These are phyloP conservation scores for Eimeria tenella DNA, from an alignment of 169 alveolate species.

Conservation along the genomic window DNA sequence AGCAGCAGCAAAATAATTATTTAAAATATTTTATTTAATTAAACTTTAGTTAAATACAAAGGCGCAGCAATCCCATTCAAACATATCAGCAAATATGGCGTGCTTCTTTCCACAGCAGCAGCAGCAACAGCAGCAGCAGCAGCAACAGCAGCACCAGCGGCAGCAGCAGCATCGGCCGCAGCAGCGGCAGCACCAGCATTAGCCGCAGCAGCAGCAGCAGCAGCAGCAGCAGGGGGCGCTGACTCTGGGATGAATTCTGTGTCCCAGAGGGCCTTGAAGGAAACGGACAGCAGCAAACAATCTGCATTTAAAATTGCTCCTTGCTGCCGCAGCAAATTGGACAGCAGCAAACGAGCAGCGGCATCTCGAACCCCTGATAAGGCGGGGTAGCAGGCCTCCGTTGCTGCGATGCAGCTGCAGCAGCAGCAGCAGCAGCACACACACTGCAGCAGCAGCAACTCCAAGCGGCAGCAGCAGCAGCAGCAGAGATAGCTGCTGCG, in stretches of 20 bases:
- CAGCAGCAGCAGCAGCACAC: neutral
- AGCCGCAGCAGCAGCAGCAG: neutral
- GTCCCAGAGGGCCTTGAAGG: too few species aligned
- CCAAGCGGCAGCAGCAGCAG: too few species aligned
- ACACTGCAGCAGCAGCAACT: conserved; percentile 4
- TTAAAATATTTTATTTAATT: neutral
- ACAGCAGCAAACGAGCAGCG: too few species aligned
- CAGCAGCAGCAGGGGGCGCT: conserved; percentile 2
- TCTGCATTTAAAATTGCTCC: too few species aligned
- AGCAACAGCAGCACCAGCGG: neutral
- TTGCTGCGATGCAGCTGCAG: too few species aligned
- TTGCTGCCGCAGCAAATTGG: too few species aligned
- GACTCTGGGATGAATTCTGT: too few species aligned
- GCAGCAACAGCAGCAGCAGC: neutral
- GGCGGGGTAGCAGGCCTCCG: too few species aligned
- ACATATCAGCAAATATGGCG: neutral
- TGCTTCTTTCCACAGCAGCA: neutral
- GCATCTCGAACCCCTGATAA: too few species aligned
- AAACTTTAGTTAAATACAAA: neutral
- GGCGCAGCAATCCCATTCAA: neutral
- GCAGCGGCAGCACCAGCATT: neutral
- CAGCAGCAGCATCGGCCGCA: neutral
- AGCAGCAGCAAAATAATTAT: conserved; percentile 72
- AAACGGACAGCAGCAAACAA: too few species aligned
- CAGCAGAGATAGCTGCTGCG: neutral